Conservation (phyloP, 2,329 filamentous ascomycete species). For the Colletotrichum liriopes region DNA sequence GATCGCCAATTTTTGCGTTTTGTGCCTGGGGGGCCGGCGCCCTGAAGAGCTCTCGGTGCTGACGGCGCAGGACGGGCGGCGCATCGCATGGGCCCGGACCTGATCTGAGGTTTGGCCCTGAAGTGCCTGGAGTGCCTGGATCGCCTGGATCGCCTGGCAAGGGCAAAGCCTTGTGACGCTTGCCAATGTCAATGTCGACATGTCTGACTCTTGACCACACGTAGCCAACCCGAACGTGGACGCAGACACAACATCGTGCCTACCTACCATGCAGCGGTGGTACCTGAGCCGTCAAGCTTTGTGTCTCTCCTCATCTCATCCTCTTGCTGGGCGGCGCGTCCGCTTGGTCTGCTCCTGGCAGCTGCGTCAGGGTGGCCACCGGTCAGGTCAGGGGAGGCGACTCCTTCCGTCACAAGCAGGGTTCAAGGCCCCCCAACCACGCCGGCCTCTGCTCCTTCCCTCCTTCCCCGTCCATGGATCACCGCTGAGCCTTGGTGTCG, state of each 20-base stretch:
- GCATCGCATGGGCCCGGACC: slow-evolving; percentile 12
- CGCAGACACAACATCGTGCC: too few species aligned
- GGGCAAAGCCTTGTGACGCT: not conserved
- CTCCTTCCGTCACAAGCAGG: slow-evolving; percentile 26
- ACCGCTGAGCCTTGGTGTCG: slow-evolving; percentile 22
- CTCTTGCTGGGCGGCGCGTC: not conserved
- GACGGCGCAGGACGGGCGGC: slow-evolving; percentile 25
- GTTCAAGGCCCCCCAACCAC: slow-evolving; percentile 32
- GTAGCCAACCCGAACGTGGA: not conserved
- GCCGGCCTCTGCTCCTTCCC: not conserved
- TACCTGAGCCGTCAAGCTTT: too few species aligned
- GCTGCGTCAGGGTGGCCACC: slow-evolving; percentile 21
- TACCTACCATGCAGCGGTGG: too few species aligned
- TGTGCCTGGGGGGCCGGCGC: slow-evolving; percentile 28
- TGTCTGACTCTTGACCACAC: not conserved
- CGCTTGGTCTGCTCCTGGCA: not conserved
- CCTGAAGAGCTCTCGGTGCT: slow-evolving; percentile 16
- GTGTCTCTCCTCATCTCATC: not conserved
- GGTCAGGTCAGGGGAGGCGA: not conserved
- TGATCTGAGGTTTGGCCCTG: slow-evolving; percentile 2
- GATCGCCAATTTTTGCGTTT: slow-evolving; percentile 23
- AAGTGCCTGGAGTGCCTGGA: not conserved
- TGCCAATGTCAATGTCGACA: not conserved
- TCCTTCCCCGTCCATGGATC: slow-evolving; percentile 27
- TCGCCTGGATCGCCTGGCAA: not conserved